Evolutionary conservation across 768 basidiomycete genomes (phyloP).

Genomic region (Boletus eberwhitei): DNA sequence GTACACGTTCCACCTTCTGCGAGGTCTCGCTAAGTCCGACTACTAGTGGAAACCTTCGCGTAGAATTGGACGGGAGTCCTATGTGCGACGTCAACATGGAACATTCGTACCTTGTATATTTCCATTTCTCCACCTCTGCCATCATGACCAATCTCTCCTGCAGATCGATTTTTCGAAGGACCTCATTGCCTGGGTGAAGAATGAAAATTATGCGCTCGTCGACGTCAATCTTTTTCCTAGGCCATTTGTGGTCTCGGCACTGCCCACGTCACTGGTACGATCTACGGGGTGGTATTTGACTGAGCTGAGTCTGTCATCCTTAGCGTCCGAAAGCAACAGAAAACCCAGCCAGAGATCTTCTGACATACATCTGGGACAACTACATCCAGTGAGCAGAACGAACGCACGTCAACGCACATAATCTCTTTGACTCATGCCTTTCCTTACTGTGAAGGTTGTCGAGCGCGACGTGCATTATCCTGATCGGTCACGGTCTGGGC

Average conservation of each 20-base stretch:
- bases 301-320: neutral
- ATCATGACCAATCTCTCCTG: neutral
- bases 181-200: conserved; percentile 73
- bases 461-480: conserved; percentile 63
- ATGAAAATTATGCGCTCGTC: conserved; percentile 65
- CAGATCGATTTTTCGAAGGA: conserved; percentile 85
- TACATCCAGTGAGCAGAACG: conserved; percentile 73
- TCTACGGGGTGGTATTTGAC: neutral
- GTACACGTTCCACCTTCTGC: conserved; percentile 26
- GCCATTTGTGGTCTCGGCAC: conserved; percentile 36
- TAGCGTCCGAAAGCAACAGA: conserved; percentile 42
- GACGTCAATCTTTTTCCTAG: conserved; percentile 85
- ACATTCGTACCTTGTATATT: conserved; percentile 75
- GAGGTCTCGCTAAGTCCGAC: neutral
- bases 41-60: conserved; percentile 79
- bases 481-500: conserved; percentile 88
- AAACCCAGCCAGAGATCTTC: conserved; percentile 52
- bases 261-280: conserved; percentile 32
- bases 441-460: conserved; percentile 51
- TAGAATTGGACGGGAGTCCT: conserved; percentile 72
- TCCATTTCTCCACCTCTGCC: neutral
- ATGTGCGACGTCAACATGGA: conserved; percentile 75
- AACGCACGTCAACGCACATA: neutral
- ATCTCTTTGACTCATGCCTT: neutral
- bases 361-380: conserved; percentile 94